Percentiles rank a stretch among this genome's conserved stretches.
Conservation (phyloP, 768 basidiomycete species). For the Daedaleopsis nitida region DNA sequence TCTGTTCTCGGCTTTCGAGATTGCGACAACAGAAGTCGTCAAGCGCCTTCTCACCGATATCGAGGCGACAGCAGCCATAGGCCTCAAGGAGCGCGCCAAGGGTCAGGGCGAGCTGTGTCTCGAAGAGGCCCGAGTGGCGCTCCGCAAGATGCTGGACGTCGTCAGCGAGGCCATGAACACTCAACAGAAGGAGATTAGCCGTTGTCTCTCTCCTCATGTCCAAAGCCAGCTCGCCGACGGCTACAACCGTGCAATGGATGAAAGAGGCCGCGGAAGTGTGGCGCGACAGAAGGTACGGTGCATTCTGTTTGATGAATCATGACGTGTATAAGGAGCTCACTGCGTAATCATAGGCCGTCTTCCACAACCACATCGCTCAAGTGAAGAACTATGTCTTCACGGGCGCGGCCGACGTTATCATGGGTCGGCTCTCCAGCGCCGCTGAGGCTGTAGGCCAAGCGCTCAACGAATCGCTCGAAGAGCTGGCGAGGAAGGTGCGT, state of each 20-base stretch:
- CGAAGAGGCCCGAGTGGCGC: slow-evolving; percentile 51
- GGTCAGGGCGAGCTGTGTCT: slow-evolving; percentile 53
- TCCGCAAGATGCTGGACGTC: slow-evolving; percentile 48
- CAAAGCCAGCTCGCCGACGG: slow-evolving; percentile 51
- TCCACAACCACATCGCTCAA: slow-evolving; percentile 46
- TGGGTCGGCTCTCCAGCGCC: slow-evolving; percentile 47
- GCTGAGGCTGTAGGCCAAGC: slow-evolving; percentile 53
- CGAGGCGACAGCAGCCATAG: slow-evolving; percentile 50
- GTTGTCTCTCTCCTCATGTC: slow-evolving; percentile 58
- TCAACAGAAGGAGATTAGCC: slow-evolving; percentile 62
- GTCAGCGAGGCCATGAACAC: slow-evolving; percentile 52
- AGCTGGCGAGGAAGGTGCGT: slow-evolving; percentile 59
- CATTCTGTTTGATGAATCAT: not conserved
- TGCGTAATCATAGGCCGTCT: slow-evolving; percentile 40
- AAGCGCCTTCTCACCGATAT: slow-evolving; percentile 51
- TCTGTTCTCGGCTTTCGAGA: slow-evolving; percentile 52
- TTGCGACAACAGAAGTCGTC: slow-evolving; percentile 39
- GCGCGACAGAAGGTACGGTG: slow-evolving; percentile 56
- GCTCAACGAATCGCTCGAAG: slow-evolving; percentile 45
- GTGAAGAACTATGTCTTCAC: slow-evolving; percentile 54
- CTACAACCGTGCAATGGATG: slow-evolving; percentile 55
- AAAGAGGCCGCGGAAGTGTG: slow-evolving; percentile 57
- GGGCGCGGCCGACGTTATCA: slow-evolving; percentile 50
- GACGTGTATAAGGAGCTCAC: not conserved
- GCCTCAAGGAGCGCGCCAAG: slow-evolving; percentile 53